phyloP scores from a whole-genome alignment of 208 protist species.

The Polymyxa betae region DNA sequence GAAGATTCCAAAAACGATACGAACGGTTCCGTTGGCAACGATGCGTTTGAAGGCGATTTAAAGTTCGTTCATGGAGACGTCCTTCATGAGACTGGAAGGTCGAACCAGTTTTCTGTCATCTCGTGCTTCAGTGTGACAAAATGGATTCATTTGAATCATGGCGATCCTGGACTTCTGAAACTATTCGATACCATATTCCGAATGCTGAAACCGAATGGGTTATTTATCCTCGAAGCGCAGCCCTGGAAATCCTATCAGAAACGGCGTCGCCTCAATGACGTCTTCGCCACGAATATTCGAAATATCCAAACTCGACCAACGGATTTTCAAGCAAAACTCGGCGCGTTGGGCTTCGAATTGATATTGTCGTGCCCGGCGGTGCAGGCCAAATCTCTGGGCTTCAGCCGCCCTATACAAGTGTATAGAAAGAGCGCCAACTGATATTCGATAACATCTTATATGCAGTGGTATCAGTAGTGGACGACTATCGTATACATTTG shows the following conservation, averaged over 20 bases:
- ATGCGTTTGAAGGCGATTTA: too few species aligned
- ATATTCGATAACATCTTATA: too few species aligned
- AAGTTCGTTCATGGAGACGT: too few species aligned
- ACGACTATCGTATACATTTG: too few species aligned
- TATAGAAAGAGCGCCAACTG: too few species aligned
- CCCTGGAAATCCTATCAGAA: conserved; percentile 56
- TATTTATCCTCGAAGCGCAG: conserved; percentile 59
- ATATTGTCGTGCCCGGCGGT: background rate
- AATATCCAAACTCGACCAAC: background rate
- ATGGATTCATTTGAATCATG: conserved; percentile 57
- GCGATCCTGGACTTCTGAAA: conserved; percentile 13
- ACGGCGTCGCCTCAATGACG: background rate
- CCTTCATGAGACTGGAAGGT: too few species aligned
- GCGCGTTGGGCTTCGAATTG: background rate
- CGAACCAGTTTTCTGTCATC: conserved; percentile 34
- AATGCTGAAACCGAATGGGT: conserved; percentile 14
- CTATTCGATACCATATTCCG: conserved; percentile 23
- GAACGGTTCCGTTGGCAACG: background rate
- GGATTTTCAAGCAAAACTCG: background rate
- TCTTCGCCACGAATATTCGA: background rate
- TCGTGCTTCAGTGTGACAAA: conserved; percentile 53
- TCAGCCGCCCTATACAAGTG: background rate
- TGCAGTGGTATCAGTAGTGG: too few species aligned
- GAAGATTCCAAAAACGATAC: conserved; percentile 6
- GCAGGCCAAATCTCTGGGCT: background rate